These are phyloP conservation scores for Emergomyces pasteurianus DNA, from an alignment of 2,329 filamentous ascomycete species.

Conservation along the genomic window DNA sequence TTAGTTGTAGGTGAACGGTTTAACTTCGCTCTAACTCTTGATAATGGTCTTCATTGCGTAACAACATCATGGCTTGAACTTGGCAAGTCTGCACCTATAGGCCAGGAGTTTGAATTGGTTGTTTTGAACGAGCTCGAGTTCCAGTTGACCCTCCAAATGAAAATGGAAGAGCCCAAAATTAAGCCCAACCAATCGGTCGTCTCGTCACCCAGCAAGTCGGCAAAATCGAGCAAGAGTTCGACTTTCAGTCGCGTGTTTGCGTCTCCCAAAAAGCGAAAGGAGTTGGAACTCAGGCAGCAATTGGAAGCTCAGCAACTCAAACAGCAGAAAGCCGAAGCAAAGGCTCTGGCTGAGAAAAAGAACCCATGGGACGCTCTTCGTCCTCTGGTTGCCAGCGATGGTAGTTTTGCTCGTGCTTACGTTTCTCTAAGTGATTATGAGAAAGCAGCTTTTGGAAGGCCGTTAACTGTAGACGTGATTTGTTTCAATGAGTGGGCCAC, in stretches of 20 bases:
- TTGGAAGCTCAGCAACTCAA: conserved; percentile 70
- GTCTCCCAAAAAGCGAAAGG: conserved; percentile 93
- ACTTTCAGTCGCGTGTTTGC: conserved; percentile 87
- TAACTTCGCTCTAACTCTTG: conserved; percentile 92
- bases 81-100: conserved; percentile 82
- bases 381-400: conserved; percentile 76
- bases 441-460: conserved; percentile 72
- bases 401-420: conserved; percentile 88
- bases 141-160: conserved; percentile 91
- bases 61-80: conserved; percentile 93
- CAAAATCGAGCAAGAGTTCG: conserved; percentile 62
- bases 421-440: conserved; percentile 92
- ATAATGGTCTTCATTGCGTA: conserved; percentile 95
- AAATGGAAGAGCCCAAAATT: conserved; percentile 69
- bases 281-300: conserved; percentile 72
- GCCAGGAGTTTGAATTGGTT: conserved; percentile 95
- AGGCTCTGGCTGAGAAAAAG: conserved; percentile 42
- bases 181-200: conserved; percentile 30
- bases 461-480: conserved; percentile 75
- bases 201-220: conserved; percentile 49
- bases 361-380: conserved; percentile 71
- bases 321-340: conserved; percentile 50
- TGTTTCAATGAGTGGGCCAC: conserved; percentile 99
- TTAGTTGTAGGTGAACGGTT: conserved; percentile 60
- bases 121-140: conserved; percentile 98